Base-by-base conservation (phyloP, 371 early-diverging fungal species). In the Basidiobolus meristosporus region DNA sequence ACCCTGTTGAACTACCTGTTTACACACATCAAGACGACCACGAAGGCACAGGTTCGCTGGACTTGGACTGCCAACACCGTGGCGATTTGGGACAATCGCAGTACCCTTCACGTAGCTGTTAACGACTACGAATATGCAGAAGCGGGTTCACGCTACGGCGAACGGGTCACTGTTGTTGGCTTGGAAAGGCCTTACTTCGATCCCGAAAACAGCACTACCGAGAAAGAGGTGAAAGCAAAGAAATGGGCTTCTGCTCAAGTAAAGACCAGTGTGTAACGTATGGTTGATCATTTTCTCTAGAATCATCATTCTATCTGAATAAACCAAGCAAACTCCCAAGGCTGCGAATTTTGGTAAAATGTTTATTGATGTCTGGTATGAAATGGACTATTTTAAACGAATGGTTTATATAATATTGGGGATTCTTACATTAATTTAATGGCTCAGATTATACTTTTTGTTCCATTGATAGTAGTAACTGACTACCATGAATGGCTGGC, bases 401-500 rank as follows among this genome's bases (percentile, higher is more conserved):
- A n/a, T n/a, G n/a, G n/a, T n/a, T n/a, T n/a, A n/a, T n/a, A n/a
- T n/a, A n/a, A n/a, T n/a, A n/a, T n/a, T n/a, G n/a, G n/a, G 9
- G 9, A 5, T 26, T 26, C 26, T 26, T 26, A 26, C 26, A 26
- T 5, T 5, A 26, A 26, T n/a, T 26, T 26, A 26, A 26, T 26
- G 26, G 9, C 9, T 26, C 26, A 26, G 26, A 9, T 26, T 5
- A 9, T 26, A 26, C 26, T 26, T 26, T 26, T 26, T 26, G 26
- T 26, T 65, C 81, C 82, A 86, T 29, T 73, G 72, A 52, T 80
- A 77, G 42, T 87, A 89, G 50, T 89, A 89, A 42, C 82, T 47
- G 19, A 89, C 56, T n/a, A 78, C 76, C 40, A 70, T 66, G 11
- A 82, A 70, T 23, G 90, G 90, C 57, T 88, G 89, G 3, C 90